phyloP scores from a whole-genome alignment of 331 rosid species.

The Malus hybrid region DNA sequence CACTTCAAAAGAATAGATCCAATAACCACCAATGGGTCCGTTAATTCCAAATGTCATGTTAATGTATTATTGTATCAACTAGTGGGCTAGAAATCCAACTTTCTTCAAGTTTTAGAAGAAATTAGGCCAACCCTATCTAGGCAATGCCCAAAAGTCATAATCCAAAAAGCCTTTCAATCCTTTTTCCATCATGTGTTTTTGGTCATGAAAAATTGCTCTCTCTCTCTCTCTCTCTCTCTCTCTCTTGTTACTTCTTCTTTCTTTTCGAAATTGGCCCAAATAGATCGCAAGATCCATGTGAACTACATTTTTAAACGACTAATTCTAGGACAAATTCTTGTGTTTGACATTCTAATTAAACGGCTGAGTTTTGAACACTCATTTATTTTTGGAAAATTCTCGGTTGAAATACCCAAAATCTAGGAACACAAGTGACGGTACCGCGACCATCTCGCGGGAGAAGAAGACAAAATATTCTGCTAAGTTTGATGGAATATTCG shows the following conservation, averaged over 20 bases:
- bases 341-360: too few species aligned
- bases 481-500: too few species aligned
- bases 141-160: background rate
- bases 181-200: background rate
- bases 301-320: too few species aligned
- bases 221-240: too few species aligned
- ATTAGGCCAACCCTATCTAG: background rate
- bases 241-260: background rate
- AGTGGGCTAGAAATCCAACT: background rate
- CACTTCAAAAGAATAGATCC: background rate
- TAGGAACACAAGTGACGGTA: too few species aligned
- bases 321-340: too few species aligned
- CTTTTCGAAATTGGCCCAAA: background rate
- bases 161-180: background rate
- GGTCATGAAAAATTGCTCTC: background rate
- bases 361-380: too few species aligned
- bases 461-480: too few species aligned
- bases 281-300: too few species aligned
- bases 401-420: too few species aligned
- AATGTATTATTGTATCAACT: background rate
- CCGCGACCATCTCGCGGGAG: too few species aligned
- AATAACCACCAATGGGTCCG: background rate
- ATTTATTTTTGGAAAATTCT: too few species aligned
- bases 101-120: background rate
- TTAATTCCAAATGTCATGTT: background rate